Evolutionary conservation across 2,329 filamentous ascomycete genomes (phyloP).

Genomic region (Ophiosphaerella korrae): DNA sequence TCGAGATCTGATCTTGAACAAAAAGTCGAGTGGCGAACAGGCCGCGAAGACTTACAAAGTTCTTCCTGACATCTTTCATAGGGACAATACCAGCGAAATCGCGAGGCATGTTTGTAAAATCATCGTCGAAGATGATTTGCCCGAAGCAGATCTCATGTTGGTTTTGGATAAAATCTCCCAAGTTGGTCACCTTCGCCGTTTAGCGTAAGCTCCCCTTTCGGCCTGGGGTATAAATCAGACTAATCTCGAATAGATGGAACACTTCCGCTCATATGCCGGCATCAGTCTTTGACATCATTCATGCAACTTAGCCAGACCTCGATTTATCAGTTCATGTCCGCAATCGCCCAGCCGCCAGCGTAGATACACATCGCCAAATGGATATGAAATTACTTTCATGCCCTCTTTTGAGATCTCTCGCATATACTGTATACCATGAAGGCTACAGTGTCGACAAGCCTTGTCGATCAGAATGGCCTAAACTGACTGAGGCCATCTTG

Average conservation of each 20-base stretch:
- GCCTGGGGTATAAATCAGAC: not conserved
- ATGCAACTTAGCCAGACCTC: slow-evolving; percentile 10
- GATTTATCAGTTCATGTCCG: slow-evolving; percentile 5
- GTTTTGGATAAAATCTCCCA: slow-evolving; percentile 6
- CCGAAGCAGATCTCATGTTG: slow-evolving; percentile 8
- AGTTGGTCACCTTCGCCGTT: not conserved
- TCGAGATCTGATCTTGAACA: slow-evolving; percentile 3
- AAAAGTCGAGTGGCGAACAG: not conserved
- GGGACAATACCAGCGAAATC: not conserved
- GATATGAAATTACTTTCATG: slow-evolving; percentile 12
- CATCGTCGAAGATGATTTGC: slow-evolving; percentile 6
- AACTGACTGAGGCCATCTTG: slow-evolving; percentile 5
- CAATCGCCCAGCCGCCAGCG: not conserved
- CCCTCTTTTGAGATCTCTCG: slow-evolving; percentile 7
- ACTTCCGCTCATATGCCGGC: slow-evolving; percentile 3
- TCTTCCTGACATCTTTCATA: slow-evolving; percentile 3
- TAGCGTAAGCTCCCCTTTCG: not conserved
- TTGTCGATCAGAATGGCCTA: slow-evolving; percentile 10
- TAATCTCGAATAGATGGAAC: slow-evolving; percentile 9
- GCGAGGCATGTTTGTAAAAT: slow-evolving; percentile 11
- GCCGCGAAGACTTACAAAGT: not conserved
- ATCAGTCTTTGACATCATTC: slow-evolving; percentile 8
- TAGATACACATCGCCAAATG: slow-evolving; percentile 5
- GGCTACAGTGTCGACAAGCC: not conserved
- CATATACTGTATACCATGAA: slow-evolving; percentile 8